Evolutionary conservation across 2,329 filamentous ascomycete genomes (phyloP).

Genomic region (Alternaria alternata): DNA sequence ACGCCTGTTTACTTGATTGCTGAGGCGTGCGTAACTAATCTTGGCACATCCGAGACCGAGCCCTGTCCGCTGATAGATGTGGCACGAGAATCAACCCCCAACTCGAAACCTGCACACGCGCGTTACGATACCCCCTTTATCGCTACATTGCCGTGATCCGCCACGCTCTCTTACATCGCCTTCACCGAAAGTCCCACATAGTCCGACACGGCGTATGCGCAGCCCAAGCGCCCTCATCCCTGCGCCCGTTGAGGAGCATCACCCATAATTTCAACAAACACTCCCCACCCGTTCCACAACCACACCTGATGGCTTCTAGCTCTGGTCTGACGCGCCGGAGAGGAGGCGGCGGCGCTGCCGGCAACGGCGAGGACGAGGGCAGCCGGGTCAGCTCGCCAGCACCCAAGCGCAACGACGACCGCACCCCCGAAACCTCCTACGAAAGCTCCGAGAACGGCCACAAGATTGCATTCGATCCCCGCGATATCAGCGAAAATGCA

Average conservation of each 20-base stretch:
- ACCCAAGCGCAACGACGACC: constrained; percentile 67
- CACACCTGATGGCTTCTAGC: constrained; percentile 68
- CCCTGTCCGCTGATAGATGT: constrained; percentile 31
- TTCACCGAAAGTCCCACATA: constrained; percentile 23
- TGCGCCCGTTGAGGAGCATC: constrained; percentile 45
- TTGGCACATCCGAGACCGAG: constrained; percentile 26
- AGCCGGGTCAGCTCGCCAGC: constrained; percentile 72
- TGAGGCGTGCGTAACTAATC: constrained; percentile 26
- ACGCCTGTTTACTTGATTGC: constrained; percentile 4
- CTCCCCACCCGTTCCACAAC: constrained; percentile 40
- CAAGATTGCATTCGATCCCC: constrained; percentile 97
- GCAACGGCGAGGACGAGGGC: constrained; percentile 68
- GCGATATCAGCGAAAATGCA: constrained; percentile 95
- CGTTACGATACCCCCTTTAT: constrained; percentile 31
- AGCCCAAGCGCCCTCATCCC: constrained; percentile 45
- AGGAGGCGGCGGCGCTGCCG: constrained; percentile 65
- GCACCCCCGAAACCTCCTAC: constrained; percentile 80
- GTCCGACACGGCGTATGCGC: constrained; percentile 40
- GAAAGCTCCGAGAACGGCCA: constrained; percentile 92
- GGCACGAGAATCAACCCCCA: constrained; percentile 35
- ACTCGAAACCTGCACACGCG: constrained; percentile 24
- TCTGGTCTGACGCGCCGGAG: constrained; percentile 76
- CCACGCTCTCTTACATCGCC: constrained; percentile 17
- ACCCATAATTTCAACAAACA: constrained; percentile 42
- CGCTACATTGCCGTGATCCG: constrained; percentile 20